Evolutionary conservation across 768 basidiomycete species (phyloP).

Genomic region (Cyclocybe aegerita): DNA sequence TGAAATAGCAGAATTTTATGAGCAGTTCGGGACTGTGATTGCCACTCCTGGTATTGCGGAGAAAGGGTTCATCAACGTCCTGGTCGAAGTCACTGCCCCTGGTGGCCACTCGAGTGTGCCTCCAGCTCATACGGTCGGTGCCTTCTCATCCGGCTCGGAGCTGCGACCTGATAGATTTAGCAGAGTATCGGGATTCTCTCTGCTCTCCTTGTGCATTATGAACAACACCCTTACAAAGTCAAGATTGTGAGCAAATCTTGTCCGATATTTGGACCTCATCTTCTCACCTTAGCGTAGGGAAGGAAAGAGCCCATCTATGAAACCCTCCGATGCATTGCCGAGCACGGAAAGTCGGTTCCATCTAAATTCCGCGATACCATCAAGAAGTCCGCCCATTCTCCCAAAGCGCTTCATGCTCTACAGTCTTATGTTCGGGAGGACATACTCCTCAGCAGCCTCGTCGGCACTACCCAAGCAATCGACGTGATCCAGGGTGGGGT

Average conservation of each 20-base stretch:
- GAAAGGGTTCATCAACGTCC: constrained; percentile 68
- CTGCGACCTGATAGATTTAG: neutral
- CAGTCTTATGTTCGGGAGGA: constrained; percentile 46
- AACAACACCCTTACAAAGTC: constrained; percentile 57
- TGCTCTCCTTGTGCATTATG: constrained; percentile 63
- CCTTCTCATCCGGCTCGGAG: neutral
- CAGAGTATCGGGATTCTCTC: constrained; percentile 84
- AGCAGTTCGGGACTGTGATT: constrained; percentile 52
- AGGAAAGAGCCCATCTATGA: constrained; percentile 59
- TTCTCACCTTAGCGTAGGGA: constrained; percentile 29
- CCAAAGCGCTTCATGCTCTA: constrained; percentile 50
- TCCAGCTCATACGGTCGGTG: constrained; percentile 69
- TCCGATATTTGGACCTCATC: neutral
- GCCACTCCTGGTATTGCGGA: constrained; percentile 68
- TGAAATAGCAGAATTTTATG: constrained; percentile 44
- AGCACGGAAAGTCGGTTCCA: constrained; percentile 57
- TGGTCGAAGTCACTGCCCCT: constrained; percentile 61
- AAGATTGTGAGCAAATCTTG: constrained; percentile 41
- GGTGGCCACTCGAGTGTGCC: constrained; percentile 91
- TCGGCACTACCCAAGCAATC: constrained; percentile 76
- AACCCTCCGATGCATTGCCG: constrained; percentile 64
- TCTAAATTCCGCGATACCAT: constrained; percentile 45
- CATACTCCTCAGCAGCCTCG: constrained; percentile 39
- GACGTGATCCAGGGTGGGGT: constrained; percentile 69
- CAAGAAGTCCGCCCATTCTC: constrained; percentile 42